Conservation (phyloP, 495 filamentous ascomycete genomes). For the Delitschia confertaspora region DNA sequence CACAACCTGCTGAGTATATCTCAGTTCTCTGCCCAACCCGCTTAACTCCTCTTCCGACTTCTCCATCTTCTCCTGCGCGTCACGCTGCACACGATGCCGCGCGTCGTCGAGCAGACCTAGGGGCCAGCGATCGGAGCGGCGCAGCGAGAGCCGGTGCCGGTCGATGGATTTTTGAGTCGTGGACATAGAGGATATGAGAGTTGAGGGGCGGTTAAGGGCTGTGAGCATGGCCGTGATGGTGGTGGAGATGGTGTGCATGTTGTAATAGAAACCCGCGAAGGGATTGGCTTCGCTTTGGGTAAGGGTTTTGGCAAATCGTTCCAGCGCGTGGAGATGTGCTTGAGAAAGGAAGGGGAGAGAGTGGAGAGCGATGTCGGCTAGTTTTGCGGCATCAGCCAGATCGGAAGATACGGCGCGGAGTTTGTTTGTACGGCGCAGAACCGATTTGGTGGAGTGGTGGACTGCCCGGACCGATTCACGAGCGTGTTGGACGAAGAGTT, state of each 20-base stretch:
- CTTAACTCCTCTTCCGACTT: conserved; percentile 56
- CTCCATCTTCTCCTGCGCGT: conserved; percentile 64
- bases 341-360: conserved; percentile 58
- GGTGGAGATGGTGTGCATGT: conserved; percentile 63
- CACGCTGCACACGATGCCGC: conserved; percentile 66
- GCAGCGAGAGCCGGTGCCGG: conserved; percentile 63
- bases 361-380: conserved; percentile 50
- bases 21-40: conserved; percentile 62
- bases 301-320: conserved; percentile 59
- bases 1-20: conserved; percentile 89
- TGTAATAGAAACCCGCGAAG: conserved; percentile 60
- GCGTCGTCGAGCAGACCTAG: conserved; percentile 83
- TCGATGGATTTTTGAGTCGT: conserved; percentile 56
- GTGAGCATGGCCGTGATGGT: conserved; percentile 71
- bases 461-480: conserved; percentile 78
- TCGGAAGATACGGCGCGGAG: conserved; percentile 50
- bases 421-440: conserved; percentile 60
- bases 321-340: conserved; percentile 60
- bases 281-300: conserved; percentile 66
- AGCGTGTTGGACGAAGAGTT: conserved; percentile 83
- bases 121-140: conserved; percentile 67
- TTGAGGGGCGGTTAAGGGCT: conserved; percentile 71
- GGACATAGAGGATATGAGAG: conserved; percentile 62
- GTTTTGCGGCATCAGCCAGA: conserved; percentile 55
- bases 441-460: conserved; percentile 68